Evolutionary conservation across 352 stramenopile genomes (phyloP), one percentile per base, ranked within the genome.

Genomic region (Globisporangium acanthophoron): DNA sequence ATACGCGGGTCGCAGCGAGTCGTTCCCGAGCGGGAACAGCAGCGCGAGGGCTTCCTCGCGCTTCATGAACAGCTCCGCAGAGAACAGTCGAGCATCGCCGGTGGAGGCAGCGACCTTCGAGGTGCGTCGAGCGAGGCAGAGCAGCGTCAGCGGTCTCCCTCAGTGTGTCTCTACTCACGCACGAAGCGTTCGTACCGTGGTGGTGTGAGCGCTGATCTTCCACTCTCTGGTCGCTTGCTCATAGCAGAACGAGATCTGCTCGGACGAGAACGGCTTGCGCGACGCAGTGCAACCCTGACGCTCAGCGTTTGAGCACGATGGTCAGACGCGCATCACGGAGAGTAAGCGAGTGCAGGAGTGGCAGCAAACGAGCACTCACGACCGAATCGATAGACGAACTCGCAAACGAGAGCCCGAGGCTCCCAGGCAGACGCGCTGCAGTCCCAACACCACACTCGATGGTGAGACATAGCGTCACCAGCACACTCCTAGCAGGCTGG

Each of bases 1-100:
- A 49, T 78, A 81, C 3, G 73, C 69, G 37, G 73, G 73, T 13
- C 73, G 73, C 21, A 76, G 57, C 1, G 59, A 61, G 52, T 76
- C 65, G 20, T 81, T 77, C 6, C 67, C 73, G 2, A 78, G 53
- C 5, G 73, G 73, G 46, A 69, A 78, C 39, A 78, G 43, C n/a
- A 81, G 47, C 13, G 55, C 58, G 20, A 81, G 54, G 7, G 73
- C 67, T 61, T 81, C 67, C 33, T 74, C 56, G 11, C 54, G 57
- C 39, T 66, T 48, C 47, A 81, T 52, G 5, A 21, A 39, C 29
- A 78, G 33, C 21, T 74, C 65, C 0, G 64, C 57, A 3, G 18
- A 56, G 24, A 81, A 67, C 2, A 50, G 41, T 0, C 45, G 52
- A 13, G 37, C 37, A 5, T 43, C 37, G 13, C 37, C 37, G 1